Percentiles rank a stretch among this genome's conserved stretches.
phyloP scores from a whole-genome alignment of 2,329 filamentous ascomycete genomes.

The Nannizzia gypsea region DNA sequence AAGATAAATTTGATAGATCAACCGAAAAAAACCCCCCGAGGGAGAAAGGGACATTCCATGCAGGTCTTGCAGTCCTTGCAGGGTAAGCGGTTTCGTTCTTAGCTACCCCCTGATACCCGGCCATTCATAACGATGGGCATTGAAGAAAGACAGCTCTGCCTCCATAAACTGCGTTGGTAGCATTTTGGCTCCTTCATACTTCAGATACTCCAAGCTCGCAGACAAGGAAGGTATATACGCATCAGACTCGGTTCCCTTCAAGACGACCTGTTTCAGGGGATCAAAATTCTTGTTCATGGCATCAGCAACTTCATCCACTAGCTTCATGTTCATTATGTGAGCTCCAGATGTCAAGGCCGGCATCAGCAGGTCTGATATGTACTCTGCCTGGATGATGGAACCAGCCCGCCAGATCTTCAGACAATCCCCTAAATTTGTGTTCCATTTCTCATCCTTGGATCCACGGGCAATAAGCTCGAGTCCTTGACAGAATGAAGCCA shows the following conservation, averaged over 20 bases:
- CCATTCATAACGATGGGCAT: conserved; percentile 52
- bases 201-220: conserved; percentile 55
- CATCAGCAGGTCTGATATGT: conserved; percentile 49
- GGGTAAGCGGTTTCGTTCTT: neutral
- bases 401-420: conserved; percentile 54
- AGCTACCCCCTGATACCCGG: conserved; percentile 39
- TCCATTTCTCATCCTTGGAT: conserved; percentile 49
- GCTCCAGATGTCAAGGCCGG: conserved; percentile 20
- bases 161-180: conserved; percentile 59
- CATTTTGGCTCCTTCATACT: conserved; percentile 48
- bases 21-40: neutral
- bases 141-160: conserved; percentile 60
- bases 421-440: conserved; percentile 30
- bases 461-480: conserved; percentile 51
- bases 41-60: neutral
- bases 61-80: neutral
- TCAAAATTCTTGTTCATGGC: conserved; percentile 44
- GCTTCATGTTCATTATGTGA: conserved; percentile 27
- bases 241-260: conserved; percentile 45
- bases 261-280: conserved; percentile 45
- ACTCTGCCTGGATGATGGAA: conserved; percentile 59
- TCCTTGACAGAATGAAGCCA: conserved; percentile 54
- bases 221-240: conserved; percentile 49
- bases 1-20: neutral
- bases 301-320: conserved; percentile 37